Percentiles rank a stretch among this genome's conserved stretches.
phyloP scores from a whole-genome alignment of 2,329 filamentous ascomycete genomes.

The Corinectria fuckeliana region DNA sequence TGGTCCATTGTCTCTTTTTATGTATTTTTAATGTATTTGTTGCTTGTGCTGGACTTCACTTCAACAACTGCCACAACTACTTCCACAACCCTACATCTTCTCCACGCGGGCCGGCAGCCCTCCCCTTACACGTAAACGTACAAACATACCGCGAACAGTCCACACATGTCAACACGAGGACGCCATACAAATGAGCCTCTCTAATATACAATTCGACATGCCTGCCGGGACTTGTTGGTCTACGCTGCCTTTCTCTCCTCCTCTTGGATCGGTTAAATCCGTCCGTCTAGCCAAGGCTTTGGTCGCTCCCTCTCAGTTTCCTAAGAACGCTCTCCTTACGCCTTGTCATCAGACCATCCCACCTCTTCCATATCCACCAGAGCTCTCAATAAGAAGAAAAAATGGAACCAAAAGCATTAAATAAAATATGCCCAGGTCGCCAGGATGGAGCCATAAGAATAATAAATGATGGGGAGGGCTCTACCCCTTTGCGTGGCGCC shows the following conservation, averaged over 20 bases:
- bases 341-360: conserved; percentile 28
- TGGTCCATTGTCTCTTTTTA: conserved; percentile 29
- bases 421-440: conserved; percentile 35
- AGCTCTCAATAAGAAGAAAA: conserved; percentile 19
- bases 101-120: conserved; percentile 7
- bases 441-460: conserved; percentile 39
- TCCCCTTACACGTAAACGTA: conserved; percentile 13
- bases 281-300: conserved; percentile 26
- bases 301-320: conserved; percentile 6
- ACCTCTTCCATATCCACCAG: conserved; percentile 30
- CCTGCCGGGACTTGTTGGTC: conserved; percentile 15
- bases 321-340: conserved; percentile 16
- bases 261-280: conserved; percentile 1
- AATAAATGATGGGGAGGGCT: conserved; percentile 32
- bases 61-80: conserved; percentile 18
- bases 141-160: conserved; percentile 8
- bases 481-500: conserved; percentile 37
- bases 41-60: conserved; percentile 31
- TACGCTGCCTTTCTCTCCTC: not conserved
- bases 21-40: conserved; percentile 29
- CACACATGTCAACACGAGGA: conserved; percentile 31
- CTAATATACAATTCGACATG: conserved; percentile 38
- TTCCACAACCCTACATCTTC: conserved; percentile 4
- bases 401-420: conserved; percentile 31
- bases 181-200: conserved; percentile 27